Conservation (phyloP, 129 eudicot genomes). For the Solidago caesia region DNA sequence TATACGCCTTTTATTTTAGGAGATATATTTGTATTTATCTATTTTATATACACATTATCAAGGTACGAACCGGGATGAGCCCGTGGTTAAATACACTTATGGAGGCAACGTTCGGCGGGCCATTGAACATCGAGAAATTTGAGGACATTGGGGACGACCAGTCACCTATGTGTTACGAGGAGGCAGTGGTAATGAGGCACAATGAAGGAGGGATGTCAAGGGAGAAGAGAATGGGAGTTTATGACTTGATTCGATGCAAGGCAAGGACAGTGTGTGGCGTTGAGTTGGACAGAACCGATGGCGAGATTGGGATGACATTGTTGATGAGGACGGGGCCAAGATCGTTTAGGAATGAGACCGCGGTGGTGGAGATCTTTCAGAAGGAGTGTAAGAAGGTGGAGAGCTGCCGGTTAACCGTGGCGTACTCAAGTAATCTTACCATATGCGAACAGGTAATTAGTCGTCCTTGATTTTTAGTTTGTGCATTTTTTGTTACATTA, state of each 20-base stretch:
- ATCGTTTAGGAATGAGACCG: constrained; percentile 64
- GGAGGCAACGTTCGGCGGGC: constrained; percentile 66
- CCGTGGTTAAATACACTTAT: constrained; percentile 53
- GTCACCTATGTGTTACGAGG: constrained; percentile 56
- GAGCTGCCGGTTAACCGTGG: constrained; percentile 54
- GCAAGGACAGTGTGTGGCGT: constrained; percentile 55
- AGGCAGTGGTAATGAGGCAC: constrained; percentile 88
- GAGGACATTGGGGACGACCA: constrained; percentile 26
- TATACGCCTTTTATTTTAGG: not conserved
- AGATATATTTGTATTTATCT: not conserved
- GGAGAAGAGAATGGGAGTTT: constrained; percentile 56
- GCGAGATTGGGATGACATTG: constrained; percentile 57
- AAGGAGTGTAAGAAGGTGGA: constrained; percentile 55
- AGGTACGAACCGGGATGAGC: constrained; percentile 48
- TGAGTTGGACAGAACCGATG: constrained; percentile 19
- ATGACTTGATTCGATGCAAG: constrained; percentile 70
- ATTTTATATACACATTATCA: not conserved
- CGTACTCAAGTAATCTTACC: constrained; percentile 72
- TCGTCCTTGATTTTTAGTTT: not conserved
- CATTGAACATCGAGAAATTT: constrained; percentile 37
- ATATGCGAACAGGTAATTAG: constrained; percentile 65
- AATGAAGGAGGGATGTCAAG: constrained; percentile 83
- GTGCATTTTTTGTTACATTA: not conserved
- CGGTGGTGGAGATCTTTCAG: constrained; percentile 53
- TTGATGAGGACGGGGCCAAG: constrained; percentile 71